phyloP scores from a whole-genome alignment of 805 yeast species.

The Yarrowia osloensis region DNA sequence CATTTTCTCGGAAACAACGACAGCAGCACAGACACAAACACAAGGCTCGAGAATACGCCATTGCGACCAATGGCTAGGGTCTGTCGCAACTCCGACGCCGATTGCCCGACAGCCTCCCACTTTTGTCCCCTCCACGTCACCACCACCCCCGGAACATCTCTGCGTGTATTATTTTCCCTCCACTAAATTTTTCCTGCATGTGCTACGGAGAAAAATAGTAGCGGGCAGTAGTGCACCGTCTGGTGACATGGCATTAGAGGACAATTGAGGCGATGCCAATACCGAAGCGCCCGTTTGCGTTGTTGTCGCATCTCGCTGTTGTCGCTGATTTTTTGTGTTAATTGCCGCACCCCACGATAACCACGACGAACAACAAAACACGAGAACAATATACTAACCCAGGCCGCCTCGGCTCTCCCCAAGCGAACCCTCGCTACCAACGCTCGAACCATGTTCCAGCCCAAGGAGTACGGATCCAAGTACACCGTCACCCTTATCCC shows the following conservation, averaged over 20 bases:
- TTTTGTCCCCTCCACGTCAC: slow-evolving; percentile 1
- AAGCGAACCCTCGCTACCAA: slow-evolving; percentile 29
- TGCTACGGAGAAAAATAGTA: background rate
- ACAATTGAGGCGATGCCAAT: background rate
- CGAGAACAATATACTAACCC: background rate
- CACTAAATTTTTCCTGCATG: slow-evolving; percentile 15
- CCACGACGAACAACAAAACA: background rate
- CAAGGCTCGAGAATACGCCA: background rate
- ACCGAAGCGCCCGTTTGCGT: background rate
- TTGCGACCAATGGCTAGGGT: background rate
- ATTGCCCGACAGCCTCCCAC: background rate
- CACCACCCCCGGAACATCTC: slow-evolving; percentile 17
- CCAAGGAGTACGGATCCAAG: slow-evolving; percentile 92
- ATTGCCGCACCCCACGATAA: slow-evolving; percentile 2
- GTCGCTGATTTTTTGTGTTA: background rate
- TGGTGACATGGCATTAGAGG: background rate
- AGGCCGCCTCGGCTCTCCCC: slow-evolving; percentile 30
- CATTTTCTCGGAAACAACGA: slow-evolving; percentile 18
- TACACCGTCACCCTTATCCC: slow-evolving; percentile 94
- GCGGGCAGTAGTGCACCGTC: background rate
- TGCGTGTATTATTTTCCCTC: slow-evolving; percentile 27
- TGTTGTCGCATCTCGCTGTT: background rate
- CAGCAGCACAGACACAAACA: background rate
- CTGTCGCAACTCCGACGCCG: slow-evolving; percentile 12
- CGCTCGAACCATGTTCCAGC: slow-evolving; percentile 56